Percentiles rank a stretch among this genome's conserved stretches.
Evolutionary conservation across 768 basidiomycete species (phyloP).

Genomic region (Naganishia onofrii): DNA sequence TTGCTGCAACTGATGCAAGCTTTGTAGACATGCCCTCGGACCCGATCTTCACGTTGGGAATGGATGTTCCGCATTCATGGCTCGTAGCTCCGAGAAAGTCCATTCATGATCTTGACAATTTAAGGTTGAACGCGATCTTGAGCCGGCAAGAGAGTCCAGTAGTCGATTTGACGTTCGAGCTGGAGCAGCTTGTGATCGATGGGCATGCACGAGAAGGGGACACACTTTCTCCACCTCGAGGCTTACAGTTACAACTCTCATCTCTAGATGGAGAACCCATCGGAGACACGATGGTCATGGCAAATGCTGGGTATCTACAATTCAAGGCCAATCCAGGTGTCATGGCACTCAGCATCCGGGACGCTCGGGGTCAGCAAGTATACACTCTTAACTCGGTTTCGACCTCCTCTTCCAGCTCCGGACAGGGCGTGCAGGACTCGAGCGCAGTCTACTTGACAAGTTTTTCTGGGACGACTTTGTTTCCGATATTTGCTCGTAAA

Average conservation of each 20-base stretch:
- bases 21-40: constrained; percentile 76
- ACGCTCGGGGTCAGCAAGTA: constrained; percentile 75
- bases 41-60: constrained; percentile 87
- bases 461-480: constrained; percentile 85
- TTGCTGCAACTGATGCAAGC: constrained; percentile 56
- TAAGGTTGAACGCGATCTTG: constrained; percentile 72
- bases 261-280: constrained; percentile 55
- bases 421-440: background rate
- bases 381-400: constrained; percentile 68
- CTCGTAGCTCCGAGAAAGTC: constrained; percentile 85
- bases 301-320: constrained; percentile 92
- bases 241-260: constrained; percentile 81
- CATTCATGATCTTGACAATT: constrained; percentile 90
- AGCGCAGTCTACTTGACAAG: constrained; percentile 72
- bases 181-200: constrained; percentile 88
- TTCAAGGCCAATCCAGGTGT: constrained; percentile 91
- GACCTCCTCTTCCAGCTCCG: constrained; percentile 49
- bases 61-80: constrained; percentile 91
- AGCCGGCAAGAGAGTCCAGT: constrained; percentile 29
- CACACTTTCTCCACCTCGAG: constrained; percentile 72
- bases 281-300: constrained; percentile 87
- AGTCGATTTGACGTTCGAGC: constrained; percentile 60
- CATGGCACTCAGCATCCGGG: constrained; percentile 75
- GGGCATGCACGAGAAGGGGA: constrained; percentile 81
- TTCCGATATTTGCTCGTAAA: constrained; percentile 69